Conservation (phyloP, 257 asterid genomes). For the Penstemon eatonii region DNA sequence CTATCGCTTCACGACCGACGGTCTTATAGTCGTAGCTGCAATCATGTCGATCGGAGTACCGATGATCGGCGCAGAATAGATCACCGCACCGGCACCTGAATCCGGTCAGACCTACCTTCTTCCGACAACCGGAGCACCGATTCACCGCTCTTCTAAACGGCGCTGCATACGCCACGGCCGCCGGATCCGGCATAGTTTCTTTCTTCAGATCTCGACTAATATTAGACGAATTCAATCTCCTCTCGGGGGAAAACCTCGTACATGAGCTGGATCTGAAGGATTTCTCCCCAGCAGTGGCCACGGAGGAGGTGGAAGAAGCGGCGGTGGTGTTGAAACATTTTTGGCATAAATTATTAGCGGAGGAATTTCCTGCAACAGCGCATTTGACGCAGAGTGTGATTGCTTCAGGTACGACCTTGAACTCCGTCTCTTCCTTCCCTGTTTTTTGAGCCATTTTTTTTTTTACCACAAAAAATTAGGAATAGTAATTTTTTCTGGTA, state of each 20-base stretch:
- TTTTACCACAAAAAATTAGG: neutral
- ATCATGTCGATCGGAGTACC: constrained; percentile 90
- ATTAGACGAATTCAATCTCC: constrained; percentile 29
- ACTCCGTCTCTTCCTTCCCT: constrained; percentile 82
- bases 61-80: constrained; percentile 74
- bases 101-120: constrained; percentile 87
- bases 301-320: constrained; percentile 30
- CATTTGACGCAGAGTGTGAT: constrained; percentile 67
- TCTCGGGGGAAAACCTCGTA: constrained; percentile 39
- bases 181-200: neutral
- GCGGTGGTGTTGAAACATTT: constrained; percentile 55
- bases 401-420: constrained; percentile 71
- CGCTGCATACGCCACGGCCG: constrained; percentile 16
- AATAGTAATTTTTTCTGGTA: neutral
- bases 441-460: constrained; percentile 74
- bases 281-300: constrained; percentile 36
- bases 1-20: constrained; percentile 78
- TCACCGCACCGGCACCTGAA: constrained; percentile 91
- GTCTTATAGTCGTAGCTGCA: constrained; percentile 81
- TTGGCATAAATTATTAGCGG: constrained; percentile 57
- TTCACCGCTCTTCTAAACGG: constrained; percentile 59
- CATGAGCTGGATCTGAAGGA: constrained; percentile 48
- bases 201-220: constrained; percentile 45
- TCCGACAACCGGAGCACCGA: constrained; percentile 84
- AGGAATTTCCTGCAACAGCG: constrained; percentile 54